Conservation (phyloP, 257 asterid genomes). For the Anisodus acutangulus region DNA sequence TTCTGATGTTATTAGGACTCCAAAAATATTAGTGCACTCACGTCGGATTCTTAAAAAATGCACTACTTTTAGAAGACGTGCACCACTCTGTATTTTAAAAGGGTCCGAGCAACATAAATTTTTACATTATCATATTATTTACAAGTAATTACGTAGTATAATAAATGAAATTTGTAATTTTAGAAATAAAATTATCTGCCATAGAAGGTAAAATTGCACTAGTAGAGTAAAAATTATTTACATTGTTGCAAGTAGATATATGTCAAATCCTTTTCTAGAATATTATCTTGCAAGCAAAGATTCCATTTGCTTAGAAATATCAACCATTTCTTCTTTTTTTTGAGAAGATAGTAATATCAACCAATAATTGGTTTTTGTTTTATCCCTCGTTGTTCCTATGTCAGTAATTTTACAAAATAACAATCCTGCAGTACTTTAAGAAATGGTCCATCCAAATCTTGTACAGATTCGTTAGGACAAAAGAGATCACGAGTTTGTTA, state of each 20-base stretch:
- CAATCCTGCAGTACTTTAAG: background rate
- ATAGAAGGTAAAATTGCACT: background rate
- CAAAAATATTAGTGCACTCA: no score
- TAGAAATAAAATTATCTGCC: background rate
- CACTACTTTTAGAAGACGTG: background rate
- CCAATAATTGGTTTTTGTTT: background rate
- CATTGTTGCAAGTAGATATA: background rate
- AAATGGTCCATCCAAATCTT: background rate
- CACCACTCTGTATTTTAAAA: no score
- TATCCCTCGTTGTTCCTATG: background rate
- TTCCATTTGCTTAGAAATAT: background rate
- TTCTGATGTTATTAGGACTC: rapidly evolving
- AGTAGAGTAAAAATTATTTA: background rate
- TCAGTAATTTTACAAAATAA: background rate
- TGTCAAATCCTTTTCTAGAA: background rate
- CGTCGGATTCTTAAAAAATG: no score
- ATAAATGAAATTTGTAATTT: background rate
- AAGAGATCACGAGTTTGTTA: background rate
- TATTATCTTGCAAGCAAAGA: background rate
- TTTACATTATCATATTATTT: background rate
- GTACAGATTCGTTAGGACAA: background rate
- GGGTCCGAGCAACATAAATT: background rate
- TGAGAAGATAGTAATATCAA: background rate
- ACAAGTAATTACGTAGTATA: background rate
- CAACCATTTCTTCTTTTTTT: background rate